Evolutionary conservation across 768 basidiomycete species (phyloP).

Genomic region (Xerocomus spinulosus): DNA sequence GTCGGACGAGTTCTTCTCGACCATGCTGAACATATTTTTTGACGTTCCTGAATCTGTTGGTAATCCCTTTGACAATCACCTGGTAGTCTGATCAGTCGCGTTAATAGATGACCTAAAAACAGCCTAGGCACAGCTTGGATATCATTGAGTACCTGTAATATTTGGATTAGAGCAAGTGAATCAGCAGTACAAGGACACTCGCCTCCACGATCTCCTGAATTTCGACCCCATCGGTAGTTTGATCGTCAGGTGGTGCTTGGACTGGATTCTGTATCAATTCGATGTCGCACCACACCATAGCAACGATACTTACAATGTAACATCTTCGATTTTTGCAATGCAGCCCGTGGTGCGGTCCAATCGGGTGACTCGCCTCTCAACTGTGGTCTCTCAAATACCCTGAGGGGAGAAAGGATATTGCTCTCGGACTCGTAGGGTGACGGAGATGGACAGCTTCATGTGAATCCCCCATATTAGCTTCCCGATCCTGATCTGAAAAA

Average conservation of each 20-base stretch:
- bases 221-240: conserved; percentile 7
- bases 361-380: not conserved
- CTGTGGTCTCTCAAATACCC: not conserved
- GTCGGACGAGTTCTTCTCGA: conserved; percentile 43
- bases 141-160: conserved; percentile 43
- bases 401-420: conserved; percentile 17
- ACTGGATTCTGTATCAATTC: not conserved
- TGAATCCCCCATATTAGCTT: not conserved
- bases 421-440: conserved; percentile 6
- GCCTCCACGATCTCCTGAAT: conserved; percentile 43
- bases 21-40: conserved; percentile 42
- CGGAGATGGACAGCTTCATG: not conserved
- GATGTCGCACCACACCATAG: not conserved
- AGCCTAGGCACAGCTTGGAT: conserved; percentile 40
- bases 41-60: conserved; percentile 44
- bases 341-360: conserved; percentile 1
- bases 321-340: conserved; percentile 2
- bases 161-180: not conserved
- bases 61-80: conserved; percentile 47
- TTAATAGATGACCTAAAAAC: not conserved
- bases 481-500: not conserved
- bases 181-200: conserved; percentile 8
- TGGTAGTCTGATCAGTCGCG: conserved; percentile 26
- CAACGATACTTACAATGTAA: conserved; percentile 4
- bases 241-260: conserved; percentile 1